A percentile compares a stretch with the other conserved stretches of the same genome.
Evolutionary conservation across 306 rosid species (phyloP).

Genomic region (Begonia peltatifolia): DNA sequence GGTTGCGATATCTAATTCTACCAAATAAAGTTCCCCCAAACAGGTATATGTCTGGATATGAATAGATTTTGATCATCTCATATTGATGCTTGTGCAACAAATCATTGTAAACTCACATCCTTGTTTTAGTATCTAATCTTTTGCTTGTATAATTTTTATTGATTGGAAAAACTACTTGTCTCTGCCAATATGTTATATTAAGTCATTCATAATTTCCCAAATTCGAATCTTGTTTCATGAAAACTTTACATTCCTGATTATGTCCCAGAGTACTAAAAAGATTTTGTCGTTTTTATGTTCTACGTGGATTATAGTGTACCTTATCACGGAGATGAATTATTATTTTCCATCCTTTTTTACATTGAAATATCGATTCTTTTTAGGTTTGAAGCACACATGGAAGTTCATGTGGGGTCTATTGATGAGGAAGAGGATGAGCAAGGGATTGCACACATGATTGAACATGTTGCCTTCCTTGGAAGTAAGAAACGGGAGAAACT

Average conservation of each 20-base stretch:
- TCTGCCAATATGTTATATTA: no score
- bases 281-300: not conserved
- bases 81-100: no score
- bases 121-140: not conserved
- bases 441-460: conserved; percentile 99
- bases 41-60: conserved; percentile 21
- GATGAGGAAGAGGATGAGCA: conserved; percentile 96
- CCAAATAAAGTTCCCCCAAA: conserved; percentile 94
- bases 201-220: no score
- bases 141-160: no score
- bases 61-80: no score
- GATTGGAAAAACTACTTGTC: no score
- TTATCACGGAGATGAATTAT: not conserved
- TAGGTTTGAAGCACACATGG: conserved; percentile 99
- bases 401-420: conserved; percentile 90
- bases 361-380: conserved; percentile 8
- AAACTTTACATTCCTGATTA: not conserved
- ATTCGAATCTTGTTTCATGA: not conserved
- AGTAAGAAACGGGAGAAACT: conserved; percentile 99
- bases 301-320: not conserved
- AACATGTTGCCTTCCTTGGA: conserved; percentile 98
- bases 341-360: conserved; percentile 4
- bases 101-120: not conserved
- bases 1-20: conserved; percentile 64
- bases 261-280: not conserved